These are phyloP conservation scores for Verbascum thapsus DNA, from an alignment of 257 asterid species.

Conservation along the genomic window DNA sequence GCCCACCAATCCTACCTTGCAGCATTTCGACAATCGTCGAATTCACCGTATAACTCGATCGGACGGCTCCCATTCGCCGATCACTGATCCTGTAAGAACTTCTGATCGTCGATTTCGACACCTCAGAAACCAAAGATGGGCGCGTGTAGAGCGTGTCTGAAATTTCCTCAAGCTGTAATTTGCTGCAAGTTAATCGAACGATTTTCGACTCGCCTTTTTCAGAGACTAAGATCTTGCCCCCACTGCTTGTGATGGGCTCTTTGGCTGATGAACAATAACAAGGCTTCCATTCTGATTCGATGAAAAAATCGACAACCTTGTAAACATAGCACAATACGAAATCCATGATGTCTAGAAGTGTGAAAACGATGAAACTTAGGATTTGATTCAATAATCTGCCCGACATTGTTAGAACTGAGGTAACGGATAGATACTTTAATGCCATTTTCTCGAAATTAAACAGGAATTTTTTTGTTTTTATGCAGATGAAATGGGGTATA, in stretches of 20 bases:
- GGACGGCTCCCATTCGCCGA: constrained; percentile 26
- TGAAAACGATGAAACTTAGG: constrained; percentile 59
- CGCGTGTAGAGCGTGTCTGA: constrained; percentile 90
- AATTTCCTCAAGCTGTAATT: constrained; percentile 75
- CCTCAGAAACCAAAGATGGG: constrained; percentile 54
- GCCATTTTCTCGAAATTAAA: constrained; percentile 21
- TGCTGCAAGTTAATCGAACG: constrained; percentile 54
- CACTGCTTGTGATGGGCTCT: constrained; percentile 50
- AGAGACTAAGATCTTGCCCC: constrained; percentile 70
- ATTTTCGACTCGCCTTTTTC: constrained; percentile 74
- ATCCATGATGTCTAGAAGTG: constrained; percentile 62
- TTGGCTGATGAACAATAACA: constrained; percentile 73
- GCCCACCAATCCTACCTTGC: constrained; percentile 57
- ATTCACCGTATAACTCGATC: constrained; percentile 53
- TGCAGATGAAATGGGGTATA: not conserved
- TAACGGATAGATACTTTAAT: constrained; percentile 29
- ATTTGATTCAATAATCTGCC: constrained; percentile 54
- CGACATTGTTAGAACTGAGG: constrained; percentile 27
- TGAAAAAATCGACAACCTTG: constrained; percentile 54
- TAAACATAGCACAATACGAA: constrained; percentile 60
- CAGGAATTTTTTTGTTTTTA: not conserved
- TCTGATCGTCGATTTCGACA: constrained; percentile 48
- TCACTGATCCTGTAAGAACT: constrained; percentile 27
- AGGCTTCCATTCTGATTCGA: constrained; percentile 91
- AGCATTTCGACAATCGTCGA: constrained; percentile 77